Conservation (phyloP, 192 early-diverging fungal species). For the Linnemannia hyalina region DNA sequence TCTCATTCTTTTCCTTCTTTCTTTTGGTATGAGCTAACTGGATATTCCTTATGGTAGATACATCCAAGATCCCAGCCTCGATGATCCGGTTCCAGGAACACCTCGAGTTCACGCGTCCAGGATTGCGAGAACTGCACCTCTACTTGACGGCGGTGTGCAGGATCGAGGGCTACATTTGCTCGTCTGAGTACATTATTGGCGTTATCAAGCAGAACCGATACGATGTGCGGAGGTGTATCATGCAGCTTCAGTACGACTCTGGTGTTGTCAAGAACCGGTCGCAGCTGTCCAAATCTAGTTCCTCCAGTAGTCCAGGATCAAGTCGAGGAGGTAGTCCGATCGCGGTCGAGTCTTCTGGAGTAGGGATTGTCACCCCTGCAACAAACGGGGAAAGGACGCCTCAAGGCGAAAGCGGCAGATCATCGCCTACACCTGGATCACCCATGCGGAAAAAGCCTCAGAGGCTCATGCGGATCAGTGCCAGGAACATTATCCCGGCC, state of each 20-base stretch:
- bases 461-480: slow-evolving; percentile 42
- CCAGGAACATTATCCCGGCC: slow-evolving; percentile 35
- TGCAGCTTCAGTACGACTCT: slow-evolving; percentile 51
- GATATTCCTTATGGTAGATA: slow-evolving; percentile 12
- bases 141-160: slow-evolving; percentile 35
- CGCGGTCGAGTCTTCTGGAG: background rate
- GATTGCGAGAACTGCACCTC: slow-evolving; percentile 29
- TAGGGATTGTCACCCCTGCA: background rate
- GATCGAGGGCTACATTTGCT: slow-evolving; percentile 49
- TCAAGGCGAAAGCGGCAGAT: background rate
- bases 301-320: background rate
- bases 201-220: slow-evolving; percentile 31
- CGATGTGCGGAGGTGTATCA: slow-evolving; percentile 40
- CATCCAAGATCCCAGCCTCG: slow-evolving; percentile 33
- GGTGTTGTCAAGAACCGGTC: slow-evolving; percentile 26
- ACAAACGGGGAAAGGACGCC: background rate
- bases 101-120: slow-evolving; percentile 32
- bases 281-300: background rate
- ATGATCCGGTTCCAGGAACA: slow-evolving; percentile 48
- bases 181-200: slow-evolving; percentile 32
- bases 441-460: slow-evolving; percentile 34
- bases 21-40: background rate
- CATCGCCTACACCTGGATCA: slow-evolving; percentile 1
- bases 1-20: background rate
- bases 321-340: background rate